Conservation (phyloP, 2,329 filamentous ascomycete species). For the Clarireedia sp. region DNA sequence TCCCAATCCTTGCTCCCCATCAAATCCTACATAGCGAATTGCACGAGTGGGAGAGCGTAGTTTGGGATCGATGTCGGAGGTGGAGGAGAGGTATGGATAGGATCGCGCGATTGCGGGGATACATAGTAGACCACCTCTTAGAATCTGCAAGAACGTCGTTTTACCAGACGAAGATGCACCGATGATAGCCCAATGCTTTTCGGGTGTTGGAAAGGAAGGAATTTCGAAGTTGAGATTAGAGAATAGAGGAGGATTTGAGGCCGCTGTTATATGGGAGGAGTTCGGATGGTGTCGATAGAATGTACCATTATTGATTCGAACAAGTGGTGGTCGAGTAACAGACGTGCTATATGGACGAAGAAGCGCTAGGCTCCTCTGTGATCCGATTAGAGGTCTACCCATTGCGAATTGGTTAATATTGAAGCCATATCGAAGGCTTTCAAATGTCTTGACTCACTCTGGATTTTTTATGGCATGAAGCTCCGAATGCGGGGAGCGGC, state of each 20-base stretch:
- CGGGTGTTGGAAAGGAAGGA: slow-evolving; percentile 41
- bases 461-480: not conserved
- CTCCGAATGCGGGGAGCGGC: not conserved
- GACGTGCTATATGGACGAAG: slow-evolving; percentile 17
- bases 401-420: slow-evolving; percentile 5
- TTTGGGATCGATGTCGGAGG: slow-evolving; percentile 39
- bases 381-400: slow-evolving; percentile 12
- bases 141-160: slow-evolving; percentile 72
- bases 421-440: too few relatives aligned
- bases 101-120: slow-evolving; percentile 67
- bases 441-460: too few relatives aligned
- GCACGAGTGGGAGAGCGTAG: slow-evolving; percentile 56
- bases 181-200: slow-evolving; percentile 74
- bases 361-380: slow-evolving; percentile 2
- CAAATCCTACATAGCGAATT: slow-evolving; percentile 87
- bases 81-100: slow-evolving; percentile 69
- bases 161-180: slow-evolving; percentile 72
- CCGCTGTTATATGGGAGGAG: slow-evolving; percentile 33
- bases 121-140: slow-evolving; percentile 68
- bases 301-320: slow-evolving; percentile 69
- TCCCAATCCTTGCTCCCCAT: slow-evolving; percentile 56
- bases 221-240: slow-evolving; percentile 62
- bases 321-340: slow-evolving; percentile 40
- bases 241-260: slow-evolving; percentile 64
- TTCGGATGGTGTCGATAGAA: slow-evolving; percentile 73